Evolutionary conservation across 208 protist genomes (phyloP).

Genomic region (Trypanosoma mega): DNA sequence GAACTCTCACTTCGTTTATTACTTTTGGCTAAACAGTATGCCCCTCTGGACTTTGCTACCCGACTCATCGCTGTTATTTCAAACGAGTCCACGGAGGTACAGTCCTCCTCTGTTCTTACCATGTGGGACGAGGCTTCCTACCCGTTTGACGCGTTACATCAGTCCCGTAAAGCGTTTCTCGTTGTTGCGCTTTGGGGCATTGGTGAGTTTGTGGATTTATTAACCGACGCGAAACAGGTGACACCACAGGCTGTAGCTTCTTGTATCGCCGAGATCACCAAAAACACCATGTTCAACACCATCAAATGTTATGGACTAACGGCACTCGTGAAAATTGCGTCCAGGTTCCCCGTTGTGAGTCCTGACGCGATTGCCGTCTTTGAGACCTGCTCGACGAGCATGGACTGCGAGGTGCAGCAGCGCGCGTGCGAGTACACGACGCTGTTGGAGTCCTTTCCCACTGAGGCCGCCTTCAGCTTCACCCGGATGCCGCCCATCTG

Average conservation of each 20-base stretch:
- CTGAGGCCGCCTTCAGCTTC: conserved; percentile 75
- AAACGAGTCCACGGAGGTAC: conserved; percentile 78
- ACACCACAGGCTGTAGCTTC: conserved; percentile 41
- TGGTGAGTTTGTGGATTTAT: conserved; percentile 95
- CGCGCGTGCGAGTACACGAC: conserved; percentile 91
- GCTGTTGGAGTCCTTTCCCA: conserved; percentile 72
- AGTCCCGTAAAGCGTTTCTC: conserved; percentile 88
- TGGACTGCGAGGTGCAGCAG: conserved; percentile 95
- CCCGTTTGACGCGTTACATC: conserved; percentile 72
- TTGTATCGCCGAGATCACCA: conserved; percentile 69
- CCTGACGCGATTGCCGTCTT: conserved; percentile 50
- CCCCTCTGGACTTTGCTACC: conserved; percentile 61
- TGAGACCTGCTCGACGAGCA: conserved; percentile 54
- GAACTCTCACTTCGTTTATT: conserved; percentile 95
- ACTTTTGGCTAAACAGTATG: conserved; percentile 69
- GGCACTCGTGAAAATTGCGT: conserved; percentile 93
- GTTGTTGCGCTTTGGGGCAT: conserved; percentile 94
- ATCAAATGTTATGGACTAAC: conserved; percentile 94
- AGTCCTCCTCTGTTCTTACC: conserved; percentile 82
- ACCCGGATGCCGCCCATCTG: conserved; percentile 79
- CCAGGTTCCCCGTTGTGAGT: conserved; percentile 63
- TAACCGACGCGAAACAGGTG: conserved; percentile 41
- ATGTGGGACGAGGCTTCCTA: conserved; percentile 88
- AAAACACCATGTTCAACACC: conserved; percentile 54
- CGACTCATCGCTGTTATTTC: conserved; percentile 91